phyloP scores from a whole-genome alignment of 1,284 basidiomycete genomes.

The Prillingera fragicola region DNA sequence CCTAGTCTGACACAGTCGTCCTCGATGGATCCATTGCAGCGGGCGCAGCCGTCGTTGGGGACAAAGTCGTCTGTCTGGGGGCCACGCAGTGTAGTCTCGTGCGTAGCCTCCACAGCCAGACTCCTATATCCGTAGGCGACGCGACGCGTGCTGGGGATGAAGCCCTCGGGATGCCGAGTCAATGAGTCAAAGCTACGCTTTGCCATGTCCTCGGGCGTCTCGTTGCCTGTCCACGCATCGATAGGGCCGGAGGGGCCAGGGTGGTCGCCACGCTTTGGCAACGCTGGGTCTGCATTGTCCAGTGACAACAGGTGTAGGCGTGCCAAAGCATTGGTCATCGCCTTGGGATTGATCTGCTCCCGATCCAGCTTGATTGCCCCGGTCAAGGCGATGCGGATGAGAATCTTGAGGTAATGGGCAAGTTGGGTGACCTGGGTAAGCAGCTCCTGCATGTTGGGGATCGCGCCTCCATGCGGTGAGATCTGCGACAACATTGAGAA shows the following conservation, averaged over 20 bases:
- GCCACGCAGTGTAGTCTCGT: conserved; percentile 69
- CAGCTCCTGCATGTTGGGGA: conserved; percentile 85
- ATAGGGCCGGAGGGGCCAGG: conserved; percentile 14
- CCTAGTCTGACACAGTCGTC: conserved; percentile 93
- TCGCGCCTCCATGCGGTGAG: conserved; percentile 25
- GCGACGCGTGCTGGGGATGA: conserved; percentile 66
- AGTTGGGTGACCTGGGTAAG: conserved; percentile 96
- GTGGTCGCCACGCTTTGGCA: conserved; percentile 51
- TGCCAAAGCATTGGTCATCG: conserved; percentile 84
- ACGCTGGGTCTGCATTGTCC: conserved; percentile 73
- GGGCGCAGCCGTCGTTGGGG: conserved; percentile 76
- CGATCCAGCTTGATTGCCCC: conserved; percentile 92
- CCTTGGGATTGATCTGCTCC: conserved; percentile 73
- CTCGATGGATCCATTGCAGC: conserved; percentile 85
- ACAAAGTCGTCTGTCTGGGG: conserved; percentile 41
- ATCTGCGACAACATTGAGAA: conserved; percentile 81
- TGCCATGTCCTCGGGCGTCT: conserved; percentile 35
- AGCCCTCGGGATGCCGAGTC: conserved; percentile 40
- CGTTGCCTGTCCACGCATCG: conserved; percentile 16
- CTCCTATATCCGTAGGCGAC: conserved; percentile 75
- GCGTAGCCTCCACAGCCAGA: conserved; percentile 72
- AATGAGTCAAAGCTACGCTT: conserved; percentile 39
- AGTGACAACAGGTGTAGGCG: conserved; percentile 85
- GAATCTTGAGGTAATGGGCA: conserved; percentile 98
- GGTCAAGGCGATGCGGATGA: conserved; percentile 95